Conservation (phyloP, 495 filamentous ascomycete species). For the Tuber microsphaerosporum region DNA sequence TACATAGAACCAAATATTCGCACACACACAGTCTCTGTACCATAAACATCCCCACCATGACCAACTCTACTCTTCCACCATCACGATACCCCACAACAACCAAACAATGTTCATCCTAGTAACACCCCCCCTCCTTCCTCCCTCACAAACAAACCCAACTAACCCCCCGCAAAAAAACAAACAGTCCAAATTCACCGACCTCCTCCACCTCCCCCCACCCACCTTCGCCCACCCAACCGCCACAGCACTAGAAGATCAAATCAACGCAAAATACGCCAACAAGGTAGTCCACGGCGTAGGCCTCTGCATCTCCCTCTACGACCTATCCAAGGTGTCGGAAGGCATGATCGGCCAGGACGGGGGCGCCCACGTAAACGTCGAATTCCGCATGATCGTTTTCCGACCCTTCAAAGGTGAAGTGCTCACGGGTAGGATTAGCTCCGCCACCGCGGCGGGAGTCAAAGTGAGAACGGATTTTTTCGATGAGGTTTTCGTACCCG, state of each 20-base stretch:
- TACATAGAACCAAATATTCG: too few relatives aligned
- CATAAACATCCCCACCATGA: background rate
- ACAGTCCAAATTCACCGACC: slow-evolving; percentile 69
- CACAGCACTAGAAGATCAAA: slow-evolving; percentile 80
- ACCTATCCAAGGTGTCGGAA: slow-evolving; percentile 77
- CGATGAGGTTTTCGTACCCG: slow-evolving; percentile 75
- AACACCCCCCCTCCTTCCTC: background rate
- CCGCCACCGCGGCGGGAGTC: slow-evolving; percentile 64
- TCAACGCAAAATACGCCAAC: slow-evolving; percentile 93
- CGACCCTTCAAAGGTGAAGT: slow-evolving; percentile 90
- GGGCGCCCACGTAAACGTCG: slow-evolving; percentile 88
- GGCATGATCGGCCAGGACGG: slow-evolving; percentile 85
- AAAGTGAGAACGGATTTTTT: slow-evolving; percentile 86
- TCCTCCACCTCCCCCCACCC: slow-evolving; percentile 80
- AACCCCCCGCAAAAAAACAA: background rate
- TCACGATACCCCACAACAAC: background rate
- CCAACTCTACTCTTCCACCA: background rate
- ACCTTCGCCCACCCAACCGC: slow-evolving; percentile 73
- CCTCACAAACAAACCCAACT: background rate
- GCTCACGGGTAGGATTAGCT: slow-evolving; percentile 68
- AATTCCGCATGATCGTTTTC: slow-evolving; percentile 89
- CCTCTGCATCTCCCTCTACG: slow-evolving; percentile 84
- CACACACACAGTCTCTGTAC: background rate
- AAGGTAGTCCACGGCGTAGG: slow-evolving; percentile 71
- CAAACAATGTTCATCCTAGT: slow-evolving; percentile 55